A percentile compares a stretch with the other conserved stretches of the same genome.
These are phyloP conservation scores for Closterium sp. DNA, from an alignment of 139 green algal species.

Conservation along the genomic window DNA sequence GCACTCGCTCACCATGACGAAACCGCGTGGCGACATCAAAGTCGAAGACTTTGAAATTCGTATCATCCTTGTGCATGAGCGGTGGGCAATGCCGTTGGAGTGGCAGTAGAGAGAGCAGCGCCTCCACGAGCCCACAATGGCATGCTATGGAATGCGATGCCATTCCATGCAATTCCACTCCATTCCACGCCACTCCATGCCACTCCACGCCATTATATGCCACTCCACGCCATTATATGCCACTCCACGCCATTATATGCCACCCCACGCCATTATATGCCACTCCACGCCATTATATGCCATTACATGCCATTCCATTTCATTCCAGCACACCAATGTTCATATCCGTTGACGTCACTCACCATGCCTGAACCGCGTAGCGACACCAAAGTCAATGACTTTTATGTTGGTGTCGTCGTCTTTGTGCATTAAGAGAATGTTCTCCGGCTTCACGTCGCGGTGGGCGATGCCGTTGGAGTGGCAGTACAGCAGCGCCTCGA, in stretches of 20 bases:
- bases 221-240: too few relatives aligned
- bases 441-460: slow-evolving; percentile 85
- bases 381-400: slow-evolving; percentile 13
- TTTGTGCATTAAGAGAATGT: slow-evolving; percentile 68
- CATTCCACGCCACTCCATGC: too few relatives aligned
- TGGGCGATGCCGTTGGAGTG: slow-evolving; percentile 94
- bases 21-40: not conserved
- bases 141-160: too few relatives aligned
- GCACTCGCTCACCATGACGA: too few relatives aligned
- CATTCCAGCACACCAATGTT: too few relatives aligned
- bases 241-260: too few relatives aligned
- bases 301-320: too few relatives aligned
- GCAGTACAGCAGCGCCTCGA: slow-evolving; percentile 87
- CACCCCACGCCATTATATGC: too few relatives aligned
- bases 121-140: slow-evolving; percentile 68
- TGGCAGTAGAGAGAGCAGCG: slow-evolving; percentile 90
- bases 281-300: too few relatives aligned
- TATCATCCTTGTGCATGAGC: slow-evolving; percentile 69
- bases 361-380: slow-evolving; percentile 55
- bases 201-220: too few relatives aligned
- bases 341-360: too few relatives aligned
- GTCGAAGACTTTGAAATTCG: not conserved
- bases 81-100: slow-evolving; percentile 89
- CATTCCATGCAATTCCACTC: too few relatives aligned
- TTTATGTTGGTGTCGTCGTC: slow-evolving; percentile 2